These are phyloP conservation scores for Chamaecyparis obtusa DNA, from an alignment of 75 land plant genomes.

Conservation along the genomic window DNA sequence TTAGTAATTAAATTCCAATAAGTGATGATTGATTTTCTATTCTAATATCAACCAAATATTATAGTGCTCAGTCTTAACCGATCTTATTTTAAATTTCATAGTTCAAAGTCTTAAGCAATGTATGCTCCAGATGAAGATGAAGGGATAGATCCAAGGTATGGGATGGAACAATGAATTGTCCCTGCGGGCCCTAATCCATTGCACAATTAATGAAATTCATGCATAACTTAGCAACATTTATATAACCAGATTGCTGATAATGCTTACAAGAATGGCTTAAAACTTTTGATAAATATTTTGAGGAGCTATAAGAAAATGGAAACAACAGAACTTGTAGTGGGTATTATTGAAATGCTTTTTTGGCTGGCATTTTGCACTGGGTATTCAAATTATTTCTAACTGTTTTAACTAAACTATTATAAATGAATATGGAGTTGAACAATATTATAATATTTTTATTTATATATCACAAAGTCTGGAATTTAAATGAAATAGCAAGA, in stretches of 20 bases:
- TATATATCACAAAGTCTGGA: too few species aligned
- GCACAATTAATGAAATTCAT: slow-evolving; percentile 19
- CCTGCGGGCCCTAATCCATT: slow-evolving; percentile 30
- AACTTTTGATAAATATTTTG: neutral
- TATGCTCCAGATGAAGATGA: neutral
- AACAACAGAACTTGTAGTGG: neutral
- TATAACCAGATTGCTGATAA: neutral
- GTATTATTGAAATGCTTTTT: neutral
- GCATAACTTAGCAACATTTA: neutral
- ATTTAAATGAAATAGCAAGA: too few species aligned
- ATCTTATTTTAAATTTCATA: too few species aligned
- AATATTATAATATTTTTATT: too few species aligned
- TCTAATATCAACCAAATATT: too few species aligned
- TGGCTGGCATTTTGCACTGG: neutral
- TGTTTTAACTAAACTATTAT: too few species aligned
- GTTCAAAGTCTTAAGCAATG: too few species aligned
- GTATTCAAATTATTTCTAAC: too few species aligned
- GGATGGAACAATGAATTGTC: slow-evolving; percentile 21
- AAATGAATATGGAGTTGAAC: too few species aligned
- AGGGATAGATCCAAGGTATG: slow-evolving; percentile 27
- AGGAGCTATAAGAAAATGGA: neutral
- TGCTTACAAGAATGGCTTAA: neutral
- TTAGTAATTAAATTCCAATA: too few species aligned
- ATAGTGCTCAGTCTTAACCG: too few species aligned
- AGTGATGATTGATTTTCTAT: too few species aligned